Evolutionary conservation across 768 basidiomycete genomes (phyloP).

Genomic region (Leccinellum rugosiceps): DNA sequence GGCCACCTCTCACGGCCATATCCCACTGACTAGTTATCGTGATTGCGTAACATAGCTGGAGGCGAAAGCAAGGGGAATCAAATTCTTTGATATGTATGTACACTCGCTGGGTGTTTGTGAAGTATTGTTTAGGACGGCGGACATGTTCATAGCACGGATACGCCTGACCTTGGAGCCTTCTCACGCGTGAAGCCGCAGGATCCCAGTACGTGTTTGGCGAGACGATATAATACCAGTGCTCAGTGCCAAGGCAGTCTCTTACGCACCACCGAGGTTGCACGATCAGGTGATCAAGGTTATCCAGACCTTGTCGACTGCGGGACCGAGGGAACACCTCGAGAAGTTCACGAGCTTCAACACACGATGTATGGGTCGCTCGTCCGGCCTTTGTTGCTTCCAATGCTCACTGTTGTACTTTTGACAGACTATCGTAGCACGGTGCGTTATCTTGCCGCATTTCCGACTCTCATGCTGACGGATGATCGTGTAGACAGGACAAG

Average conservation of each 20-base stretch:
- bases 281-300: slow-evolving; percentile 58
- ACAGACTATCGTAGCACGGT: slow-evolving; percentile 77
- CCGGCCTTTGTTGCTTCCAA: neutral
- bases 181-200: slow-evolving; percentile 35
- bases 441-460: slow-evolving; percentile 15
- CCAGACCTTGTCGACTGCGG: slow-evolving; percentile 62
- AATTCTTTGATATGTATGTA: slow-evolving; percentile 84
- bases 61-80: slow-evolving; percentile 71
- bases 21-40: neutral
- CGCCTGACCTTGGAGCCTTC: slow-evolving; percentile 53
- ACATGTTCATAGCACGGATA: slow-evolving; percentile 59
- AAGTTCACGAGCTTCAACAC: slow-evolving; percentile 72
- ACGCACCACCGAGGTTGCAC: slow-evolving; percentile 59
- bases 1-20: neutral
- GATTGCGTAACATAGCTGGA: slow-evolving; percentile 49
- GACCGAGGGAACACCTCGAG: slow-evolving; percentile 59
- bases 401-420: slow-evolving; percentile 23
- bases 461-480: slow-evolving; percentile 13
- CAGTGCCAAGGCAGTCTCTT: slow-evolving; percentile 39
- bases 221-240: neutral
- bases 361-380: slow-evolving; percentile 49
- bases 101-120: neutral
- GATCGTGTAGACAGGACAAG: slow-evolving; percentile 55
- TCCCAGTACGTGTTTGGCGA: slow-evolving; percentile 35
- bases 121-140: slow-evolving; percentile 1